Conservation (phyloP, 2,329 filamentous ascomycete species). For the Pestalotiopsis sp. region DNA sequence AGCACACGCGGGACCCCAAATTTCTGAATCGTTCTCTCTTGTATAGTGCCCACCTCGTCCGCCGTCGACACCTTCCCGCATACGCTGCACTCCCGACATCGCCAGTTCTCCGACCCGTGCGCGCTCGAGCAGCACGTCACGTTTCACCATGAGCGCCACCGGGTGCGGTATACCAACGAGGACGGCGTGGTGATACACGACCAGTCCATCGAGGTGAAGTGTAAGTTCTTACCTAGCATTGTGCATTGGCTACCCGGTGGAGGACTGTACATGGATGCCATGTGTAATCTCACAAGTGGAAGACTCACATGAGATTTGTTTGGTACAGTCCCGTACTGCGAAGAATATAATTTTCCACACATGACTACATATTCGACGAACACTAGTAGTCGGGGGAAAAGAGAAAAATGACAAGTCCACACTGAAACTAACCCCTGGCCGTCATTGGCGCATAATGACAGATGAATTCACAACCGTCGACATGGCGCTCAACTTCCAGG, state of each 20-base stretch:
- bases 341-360: background rate
- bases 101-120: conserved; percentile 50
- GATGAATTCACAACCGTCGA: conserved; percentile 53
- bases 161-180: conserved; percentile 49
- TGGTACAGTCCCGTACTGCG: too few relatives aligned
- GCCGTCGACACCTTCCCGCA: conserved; percentile 49
- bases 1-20: conserved; percentile 6
- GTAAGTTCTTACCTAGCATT: background rate
- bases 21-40: background rate
- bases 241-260: background rate
- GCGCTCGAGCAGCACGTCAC: conserved; percentile 53
- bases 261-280: background rate
- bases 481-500: conserved; percentile 50
- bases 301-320: too few relatives aligned
- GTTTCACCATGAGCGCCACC: conserved; percentile 47
- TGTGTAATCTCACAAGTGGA: too few relatives aligned
- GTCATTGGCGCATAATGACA: background rate
- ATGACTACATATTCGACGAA: background rate
- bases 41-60: conserved; percentile 46
- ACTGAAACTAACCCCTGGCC: too few relatives aligned
- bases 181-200: conserved; percentile 51
- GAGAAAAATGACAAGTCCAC: background rate
- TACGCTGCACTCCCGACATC: conserved; percentile 53
- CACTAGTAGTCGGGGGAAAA: too few relatives aligned
- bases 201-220: conserved; percentile 49